Conservation (phyloP, 208 protist species). For the Angomonas ambiguus region DNA sequence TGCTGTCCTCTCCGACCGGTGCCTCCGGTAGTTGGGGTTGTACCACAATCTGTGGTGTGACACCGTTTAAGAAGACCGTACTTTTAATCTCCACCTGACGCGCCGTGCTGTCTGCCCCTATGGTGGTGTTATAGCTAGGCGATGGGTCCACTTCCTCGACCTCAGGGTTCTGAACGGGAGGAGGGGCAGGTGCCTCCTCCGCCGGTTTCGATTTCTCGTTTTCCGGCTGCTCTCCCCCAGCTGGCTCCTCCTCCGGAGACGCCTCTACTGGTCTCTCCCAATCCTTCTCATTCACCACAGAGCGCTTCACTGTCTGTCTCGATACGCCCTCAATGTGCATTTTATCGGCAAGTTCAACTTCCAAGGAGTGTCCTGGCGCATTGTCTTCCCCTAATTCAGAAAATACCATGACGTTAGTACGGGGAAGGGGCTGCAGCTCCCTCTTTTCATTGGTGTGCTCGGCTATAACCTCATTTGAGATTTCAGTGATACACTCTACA, state of each 20-base stretch:
- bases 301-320: constrained; percentile 6
- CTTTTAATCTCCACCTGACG: constrained; percentile 45
- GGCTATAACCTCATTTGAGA: constrained; percentile 36
- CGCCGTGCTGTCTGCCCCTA: constrained; percentile 39
- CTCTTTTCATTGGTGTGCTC: constrained; percentile 49
- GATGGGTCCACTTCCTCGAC: constrained; percentile 20
- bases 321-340: constrained; percentile 66
- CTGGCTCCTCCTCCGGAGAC: not conserved
- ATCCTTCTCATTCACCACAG: constrained; percentile 13
- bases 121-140: constrained; percentile 13
- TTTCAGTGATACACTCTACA: constrained; percentile 48
- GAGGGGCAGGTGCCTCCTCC: not conserved
- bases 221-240: not conserved
- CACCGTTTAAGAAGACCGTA: constrained; percentile 43
- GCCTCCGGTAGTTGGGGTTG: constrained; percentile 44
- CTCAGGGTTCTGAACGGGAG: constrained; percentile 8
- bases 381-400: constrained; percentile 13
- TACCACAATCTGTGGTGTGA: constrained; percentile 65
- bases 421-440: constrained; percentile 39
- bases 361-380: constrained; percentile 12
- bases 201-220: not conserved
- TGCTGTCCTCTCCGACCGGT: constrained; percentile 23
- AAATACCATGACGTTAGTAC: constrained; percentile 61
- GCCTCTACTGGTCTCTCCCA: constrained; percentile 14
- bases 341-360: constrained; percentile 40